Conservation (phyloP, 495 filamentous ascomycete genomes). For the Xylaria telfairii region DNA sequence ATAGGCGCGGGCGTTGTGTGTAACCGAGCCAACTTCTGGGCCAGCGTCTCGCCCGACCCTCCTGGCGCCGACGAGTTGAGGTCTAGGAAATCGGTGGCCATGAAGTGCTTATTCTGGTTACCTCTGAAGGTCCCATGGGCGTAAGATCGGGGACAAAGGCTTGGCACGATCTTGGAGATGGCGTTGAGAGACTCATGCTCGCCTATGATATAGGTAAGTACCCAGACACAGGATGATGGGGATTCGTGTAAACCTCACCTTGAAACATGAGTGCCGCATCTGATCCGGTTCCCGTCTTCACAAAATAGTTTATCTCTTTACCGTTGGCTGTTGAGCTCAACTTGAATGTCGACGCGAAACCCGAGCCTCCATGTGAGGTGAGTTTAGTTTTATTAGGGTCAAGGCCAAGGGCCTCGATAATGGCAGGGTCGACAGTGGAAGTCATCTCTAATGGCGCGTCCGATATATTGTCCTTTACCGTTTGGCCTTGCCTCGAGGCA, state of each 20-base stretch:
- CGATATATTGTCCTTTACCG: neutral
- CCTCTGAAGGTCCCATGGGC: constrained; percentile 69
- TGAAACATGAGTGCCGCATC: constrained; percentile 79
- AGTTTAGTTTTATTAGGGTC: constrained; percentile 64
- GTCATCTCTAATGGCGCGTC: constrained; percentile 36
- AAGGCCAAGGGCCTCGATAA: constrained; percentile 71
- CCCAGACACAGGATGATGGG: neutral
- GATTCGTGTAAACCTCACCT: constrained; percentile 39
- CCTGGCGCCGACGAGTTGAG: constrained; percentile 51
- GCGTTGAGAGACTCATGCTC: constrained; percentile 86
- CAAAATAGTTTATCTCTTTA: constrained; percentile 70
- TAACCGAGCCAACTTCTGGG: constrained; percentile 76
- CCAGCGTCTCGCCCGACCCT: constrained; percentile 61
- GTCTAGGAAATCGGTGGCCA: constrained; percentile 83
- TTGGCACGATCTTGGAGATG: constrained; percentile 71
- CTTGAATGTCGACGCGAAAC: constrained; percentile 76
- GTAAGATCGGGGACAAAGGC: constrained; percentile 74
- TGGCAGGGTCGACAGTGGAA: constrained; percentile 59
- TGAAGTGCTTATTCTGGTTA: constrained; percentile 62
- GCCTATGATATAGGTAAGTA: constrained; percentile 48
- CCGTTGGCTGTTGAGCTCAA: constrained; percentile 62
- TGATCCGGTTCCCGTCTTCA: constrained; percentile 74
- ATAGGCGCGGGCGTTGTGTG: constrained; percentile 77
- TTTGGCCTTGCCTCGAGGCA: neutral
- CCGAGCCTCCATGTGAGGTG: constrained; percentile 69